Evolutionary conservation across 805 yeast genomes (phyloP).

Genomic region (Tetrapisispora phaffii): DNA sequence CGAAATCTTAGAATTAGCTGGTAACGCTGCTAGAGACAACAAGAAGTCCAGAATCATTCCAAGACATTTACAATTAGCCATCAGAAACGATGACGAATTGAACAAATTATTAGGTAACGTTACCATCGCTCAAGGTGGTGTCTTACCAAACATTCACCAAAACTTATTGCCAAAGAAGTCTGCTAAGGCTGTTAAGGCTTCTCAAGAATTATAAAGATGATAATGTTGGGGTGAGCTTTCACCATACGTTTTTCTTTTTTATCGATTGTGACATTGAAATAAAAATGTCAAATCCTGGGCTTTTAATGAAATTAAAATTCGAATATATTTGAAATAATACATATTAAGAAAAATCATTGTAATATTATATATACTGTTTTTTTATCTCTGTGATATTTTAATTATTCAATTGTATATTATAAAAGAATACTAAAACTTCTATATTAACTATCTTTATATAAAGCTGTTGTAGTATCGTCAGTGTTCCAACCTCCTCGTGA

Average conservation of each 20-base stretch:
- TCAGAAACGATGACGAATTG: slow-evolving; percentile 97
- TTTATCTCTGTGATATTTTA: background rate
- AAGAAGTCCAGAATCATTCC: slow-evolving; percentile 98
- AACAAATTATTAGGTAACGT: slow-evolving; percentile 89
- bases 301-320: slow-evolving; percentile 3
- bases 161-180: slow-evolving; percentile 79
- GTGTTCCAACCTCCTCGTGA: too few species aligned
- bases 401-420: slow-evolving; percentile 1
- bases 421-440: slow-evolving; percentile 2
- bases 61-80: slow-evolving; percentile 97
- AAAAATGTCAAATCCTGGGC: background rate
- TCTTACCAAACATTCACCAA: slow-evolving; percentile 93
- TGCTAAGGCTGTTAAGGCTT: slow-evolving; percentile 48
- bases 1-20: slow-evolving; percentile 95
- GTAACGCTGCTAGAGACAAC: slow-evolving; percentile 98
- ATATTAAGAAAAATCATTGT: background rate
- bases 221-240: background rate
- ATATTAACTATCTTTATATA: too few species aligned
- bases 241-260: background rate
- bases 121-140: slow-evolving; percentile 99
- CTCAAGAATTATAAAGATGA: slow-evolving; percentile 48
- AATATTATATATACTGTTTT: background rate
- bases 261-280: background rate
- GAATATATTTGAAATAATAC: background rate
- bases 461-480: too few species aligned